Evolutionary conservation across 2,329 filamentous ascomycete species (phyloP), one percentile per base, ranked within the genome.

Genomic region (Microcyclospora pomicola): DNA sequence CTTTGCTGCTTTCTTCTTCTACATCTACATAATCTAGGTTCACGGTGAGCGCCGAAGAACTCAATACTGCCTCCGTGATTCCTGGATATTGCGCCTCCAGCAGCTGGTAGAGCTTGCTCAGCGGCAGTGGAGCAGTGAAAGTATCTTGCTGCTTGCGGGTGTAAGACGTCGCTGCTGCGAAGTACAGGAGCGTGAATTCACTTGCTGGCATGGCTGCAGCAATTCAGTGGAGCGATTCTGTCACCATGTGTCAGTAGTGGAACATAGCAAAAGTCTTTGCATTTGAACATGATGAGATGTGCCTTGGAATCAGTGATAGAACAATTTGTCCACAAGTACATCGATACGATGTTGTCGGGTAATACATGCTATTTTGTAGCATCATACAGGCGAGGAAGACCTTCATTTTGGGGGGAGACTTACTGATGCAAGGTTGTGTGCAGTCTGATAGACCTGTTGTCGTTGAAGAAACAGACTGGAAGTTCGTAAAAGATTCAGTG

Each of bases 101-200:
- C 43, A 64, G 55, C n/a, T 63, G 60, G 50, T 84, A 85, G 15
- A 92, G 68, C 47, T 73, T 64, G 30, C 62, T 57, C 19, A 84
- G 57, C 2, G 70, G 63, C 28, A 87, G 57, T 28, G 82, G 81
- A 10, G 82, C 82, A 2, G 72, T 65, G 9, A 91, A 56, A 12
- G 63, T 52, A 53, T 91, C 83, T 43, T 66, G 65, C 42, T 77
- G 69, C 53, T 75, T 81, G n/a, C 67, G 65, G 1, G 83, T 85
- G 58, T 72, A 82, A 27, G 78, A 78, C 40, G 72, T 71, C 11
- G 82, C 82, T 44, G 75, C 72, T 41, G 83, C 84, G 62, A 92
- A 92, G 63, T 88, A 92, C 39, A 91, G 73, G 33, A 92, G 65
- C 40, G 72, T 81, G 64, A 91, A 92, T 47, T 82, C 72, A n/a